Conservation (phyloP, 148 eudicot genomes). For the Diospyros kaki region DNA sequence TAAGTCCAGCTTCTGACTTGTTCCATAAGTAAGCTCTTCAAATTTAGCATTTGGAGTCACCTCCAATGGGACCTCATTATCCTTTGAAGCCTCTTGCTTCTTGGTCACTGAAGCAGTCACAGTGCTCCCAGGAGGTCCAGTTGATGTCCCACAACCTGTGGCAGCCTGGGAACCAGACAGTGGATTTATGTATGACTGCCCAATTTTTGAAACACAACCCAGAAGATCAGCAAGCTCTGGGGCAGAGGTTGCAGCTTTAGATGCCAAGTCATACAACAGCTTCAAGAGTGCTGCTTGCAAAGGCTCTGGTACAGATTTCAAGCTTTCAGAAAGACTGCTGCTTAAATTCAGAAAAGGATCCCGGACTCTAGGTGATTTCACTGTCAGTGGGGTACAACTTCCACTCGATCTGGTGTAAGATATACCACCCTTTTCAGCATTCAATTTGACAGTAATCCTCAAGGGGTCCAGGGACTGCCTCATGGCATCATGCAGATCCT, state of each 20-base stretch:
- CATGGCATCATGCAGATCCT: constrained; percentile 71
- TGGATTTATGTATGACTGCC: constrained; percentile 33
- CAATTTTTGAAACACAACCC: constrained; percentile 33
- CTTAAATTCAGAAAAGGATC: constrained; percentile 23
- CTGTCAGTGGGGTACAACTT: constrained; percentile 38
- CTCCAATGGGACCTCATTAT: constrained; percentile 11
- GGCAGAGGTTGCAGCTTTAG: constrained; percentile 40
- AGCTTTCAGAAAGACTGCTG: constrained; percentile 28
- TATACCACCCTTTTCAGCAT: constrained; percentile 25
- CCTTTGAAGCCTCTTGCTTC: constrained; percentile 21
- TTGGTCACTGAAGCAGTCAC: constrained; percentile 4
- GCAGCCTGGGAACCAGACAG: constrained; percentile 17
- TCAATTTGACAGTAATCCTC: constrained; percentile 55
- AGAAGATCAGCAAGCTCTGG: constrained; percentile 46
- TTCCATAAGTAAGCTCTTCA: constrained; percentile 6
- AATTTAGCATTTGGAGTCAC: constrained; percentile 4
- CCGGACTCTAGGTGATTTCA: constrained; percentile 27
- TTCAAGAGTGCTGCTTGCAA: constrained; percentile 36
- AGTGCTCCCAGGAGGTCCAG: background rate
- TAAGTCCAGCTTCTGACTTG: constrained; percentile 5
- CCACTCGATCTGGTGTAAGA: constrained; percentile 30
- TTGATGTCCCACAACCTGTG: constrained; percentile 6
- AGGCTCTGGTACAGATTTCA: constrained; percentile 60
- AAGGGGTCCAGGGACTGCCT: constrained; percentile 71
- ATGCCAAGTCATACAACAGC: constrained; percentile 40